A percentile compares a stretch with the other conserved stretches of the same genome.
Evolutionary conservation across 345 rosid genomes (phyloP).

Genomic region (Rubroshorea leprosula): DNA sequence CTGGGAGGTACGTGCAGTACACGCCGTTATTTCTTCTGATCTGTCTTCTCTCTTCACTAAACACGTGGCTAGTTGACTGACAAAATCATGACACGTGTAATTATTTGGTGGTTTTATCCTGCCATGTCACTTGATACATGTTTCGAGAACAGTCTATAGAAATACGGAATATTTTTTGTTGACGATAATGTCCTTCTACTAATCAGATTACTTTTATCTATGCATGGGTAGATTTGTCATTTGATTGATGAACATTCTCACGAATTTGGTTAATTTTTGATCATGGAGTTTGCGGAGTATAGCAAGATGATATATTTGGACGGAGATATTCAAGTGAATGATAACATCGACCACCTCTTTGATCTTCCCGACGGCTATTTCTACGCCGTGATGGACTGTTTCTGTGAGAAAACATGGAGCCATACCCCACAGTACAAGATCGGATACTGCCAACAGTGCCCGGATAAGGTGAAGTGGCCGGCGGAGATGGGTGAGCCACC

Average conservation of each 20-base stretch:
- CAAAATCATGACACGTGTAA: constrained; percentile 2
- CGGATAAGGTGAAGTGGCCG: constrained; percentile 63
- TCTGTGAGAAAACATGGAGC: constrained; percentile 86
- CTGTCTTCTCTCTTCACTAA: not conserved
- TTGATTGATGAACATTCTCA: not conserved
- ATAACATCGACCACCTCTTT: constrained; percentile 73
- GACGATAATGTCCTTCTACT: not conserved
- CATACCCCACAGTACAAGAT: constrained; percentile 65
- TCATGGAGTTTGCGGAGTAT: constrained; percentile 68
- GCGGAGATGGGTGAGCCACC: constrained; percentile 52
- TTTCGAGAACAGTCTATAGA: too few relatives aligned
- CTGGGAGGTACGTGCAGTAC: constrained; percentile 59
- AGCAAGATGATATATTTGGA: constrained; percentile 81
- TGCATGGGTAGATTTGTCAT: not conserved
- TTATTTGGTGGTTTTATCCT: too few relatives aligned
- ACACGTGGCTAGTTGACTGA: not conserved
- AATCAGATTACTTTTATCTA: not conserved
- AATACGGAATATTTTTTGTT: not conserved
- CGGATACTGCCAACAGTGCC: constrained; percentile 91
- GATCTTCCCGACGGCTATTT: constrained; percentile 59
- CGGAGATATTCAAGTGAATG: constrained; percentile 80
- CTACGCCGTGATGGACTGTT: constrained; percentile 86
- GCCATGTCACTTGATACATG: too few relatives aligned
- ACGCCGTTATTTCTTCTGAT: not conserved
- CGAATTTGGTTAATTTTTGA: not conserved